Evolutionary conservation across 192 early-diverging fungal species (phyloP).

Genomic region (Endogone sp.): DNA sequence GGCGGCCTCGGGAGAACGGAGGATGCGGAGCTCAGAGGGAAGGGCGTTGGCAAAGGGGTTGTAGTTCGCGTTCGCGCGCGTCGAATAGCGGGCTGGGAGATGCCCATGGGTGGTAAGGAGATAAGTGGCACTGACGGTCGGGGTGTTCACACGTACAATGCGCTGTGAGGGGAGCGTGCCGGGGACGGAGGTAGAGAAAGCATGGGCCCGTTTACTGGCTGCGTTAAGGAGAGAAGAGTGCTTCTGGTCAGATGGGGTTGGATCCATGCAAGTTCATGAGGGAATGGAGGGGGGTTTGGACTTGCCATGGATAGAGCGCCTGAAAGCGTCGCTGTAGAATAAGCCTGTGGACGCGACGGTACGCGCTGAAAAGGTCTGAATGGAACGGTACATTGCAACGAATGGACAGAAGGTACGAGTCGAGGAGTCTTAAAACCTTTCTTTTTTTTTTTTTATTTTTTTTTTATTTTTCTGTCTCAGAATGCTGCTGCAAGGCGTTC

Average conservation of each 20-base stretch:
- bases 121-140: too few relatives aligned
- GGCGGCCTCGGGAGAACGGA: conserved; percentile 29
- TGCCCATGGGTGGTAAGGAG: too few relatives aligned
- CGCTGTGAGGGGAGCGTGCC: background rate
- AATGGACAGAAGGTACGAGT: too few relatives aligned
- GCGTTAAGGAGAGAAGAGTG: background rate
- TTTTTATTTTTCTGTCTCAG: too few relatives aligned
- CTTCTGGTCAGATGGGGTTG: background rate
- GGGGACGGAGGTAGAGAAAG: background rate
- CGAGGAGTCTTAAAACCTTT: too few relatives aligned
- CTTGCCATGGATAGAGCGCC: background rate
- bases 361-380: background rate
- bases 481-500: too few relatives aligned
- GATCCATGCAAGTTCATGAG: background rate
- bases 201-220: background rate
- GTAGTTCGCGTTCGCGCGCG: background rate
- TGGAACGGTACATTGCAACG: background rate
- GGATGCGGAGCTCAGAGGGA: conserved; percentile 24
- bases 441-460: too few relatives aligned
- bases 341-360: background rate
- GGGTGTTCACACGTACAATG: background rate
- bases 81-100: background rate
- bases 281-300: background rate
- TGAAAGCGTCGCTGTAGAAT: background rate
- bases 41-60: background rate